phyloP scores from a whole-genome alignment of 176 grass and related monocot genomes.

The Raddia distichophylla region DNA sequence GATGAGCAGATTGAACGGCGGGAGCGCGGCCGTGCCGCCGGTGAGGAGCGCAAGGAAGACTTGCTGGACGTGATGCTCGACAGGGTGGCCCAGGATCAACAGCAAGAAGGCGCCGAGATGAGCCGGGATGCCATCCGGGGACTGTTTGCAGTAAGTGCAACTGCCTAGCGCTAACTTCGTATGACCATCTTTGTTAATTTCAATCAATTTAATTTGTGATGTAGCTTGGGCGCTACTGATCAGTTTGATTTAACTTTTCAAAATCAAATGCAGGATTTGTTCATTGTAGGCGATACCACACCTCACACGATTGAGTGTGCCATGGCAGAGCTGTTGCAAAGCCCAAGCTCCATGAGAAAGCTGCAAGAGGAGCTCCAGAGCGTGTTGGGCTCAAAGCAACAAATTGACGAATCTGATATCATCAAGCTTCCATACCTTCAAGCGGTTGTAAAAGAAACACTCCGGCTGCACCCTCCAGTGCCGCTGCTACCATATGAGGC shows the following conservation, averaged over 20 bases:
- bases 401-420: no score
- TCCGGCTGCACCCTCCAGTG: constrained; percentile 28
- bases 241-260: not conserved
- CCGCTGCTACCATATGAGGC: constrained; percentile 15
- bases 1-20: not conserved
- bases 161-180: no score
- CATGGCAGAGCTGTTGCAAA: constrained; percentile 44
- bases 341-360: constrained; percentile 29
- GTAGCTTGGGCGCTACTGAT: no score
- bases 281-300: constrained; percentile 33
- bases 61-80: not conserved
- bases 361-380: constrained; percentile 20
- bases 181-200: no score
- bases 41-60: not conserved
- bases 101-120: no score
- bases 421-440: no score
- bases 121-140: not conserved
- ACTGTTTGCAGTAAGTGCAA: not conserved
- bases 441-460: no score
- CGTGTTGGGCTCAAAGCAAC: not conserved
- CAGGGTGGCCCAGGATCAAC: no score
- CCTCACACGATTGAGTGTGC: constrained; percentile 30
- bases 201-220: no score
- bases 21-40: not conserved
- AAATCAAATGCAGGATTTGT: constrained; percentile 22